phyloP scores from a whole-genome alignment of 2,329 filamentous ascomycete genomes.

The Fusarium succisae region DNA sequence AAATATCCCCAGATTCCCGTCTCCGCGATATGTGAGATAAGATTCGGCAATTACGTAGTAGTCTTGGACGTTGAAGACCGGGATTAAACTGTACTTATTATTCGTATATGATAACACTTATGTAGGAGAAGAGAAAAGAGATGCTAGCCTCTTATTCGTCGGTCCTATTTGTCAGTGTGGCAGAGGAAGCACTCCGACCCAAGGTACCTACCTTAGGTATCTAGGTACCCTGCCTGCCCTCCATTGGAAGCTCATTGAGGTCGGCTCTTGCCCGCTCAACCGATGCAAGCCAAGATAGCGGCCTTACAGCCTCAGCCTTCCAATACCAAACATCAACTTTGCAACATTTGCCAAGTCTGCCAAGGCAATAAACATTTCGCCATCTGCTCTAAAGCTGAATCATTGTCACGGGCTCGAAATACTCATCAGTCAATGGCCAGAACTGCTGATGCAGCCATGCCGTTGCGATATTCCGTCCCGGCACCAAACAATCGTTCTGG shows the following conservation, averaged over 20 bases:
- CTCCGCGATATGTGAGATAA: not conserved
- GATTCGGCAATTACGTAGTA: not conserved
- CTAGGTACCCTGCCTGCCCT: not conserved
- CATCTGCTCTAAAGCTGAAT: constrained; percentile 30
- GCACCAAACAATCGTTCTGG: not conserved
- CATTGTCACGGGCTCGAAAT: constrained; percentile 1
- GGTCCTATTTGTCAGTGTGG: not conserved
- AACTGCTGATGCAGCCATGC: not conserved
- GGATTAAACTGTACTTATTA: not conserved
- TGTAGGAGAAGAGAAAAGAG: not conserved
- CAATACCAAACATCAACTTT: not conserved
- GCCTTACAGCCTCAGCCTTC: not conserved
- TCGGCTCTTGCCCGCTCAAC: not conserved
- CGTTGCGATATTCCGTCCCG: not conserved
- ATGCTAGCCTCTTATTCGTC: not conserved
- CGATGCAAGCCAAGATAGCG: not conserved
- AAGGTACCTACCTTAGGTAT: not conserved
- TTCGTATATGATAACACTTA: not conserved
- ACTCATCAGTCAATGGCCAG: not conserved
- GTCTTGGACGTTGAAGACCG: not conserved
- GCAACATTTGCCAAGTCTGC: constrained; percentile 6
- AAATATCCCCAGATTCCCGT: not conserved
- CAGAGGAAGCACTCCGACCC: not conserved
- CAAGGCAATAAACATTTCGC: constrained; percentile 25
- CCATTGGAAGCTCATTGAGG: not conserved